phyloP scores from a whole-genome alignment of 768 basidiomycete species.

The Serendipita vermifera region DNA sequence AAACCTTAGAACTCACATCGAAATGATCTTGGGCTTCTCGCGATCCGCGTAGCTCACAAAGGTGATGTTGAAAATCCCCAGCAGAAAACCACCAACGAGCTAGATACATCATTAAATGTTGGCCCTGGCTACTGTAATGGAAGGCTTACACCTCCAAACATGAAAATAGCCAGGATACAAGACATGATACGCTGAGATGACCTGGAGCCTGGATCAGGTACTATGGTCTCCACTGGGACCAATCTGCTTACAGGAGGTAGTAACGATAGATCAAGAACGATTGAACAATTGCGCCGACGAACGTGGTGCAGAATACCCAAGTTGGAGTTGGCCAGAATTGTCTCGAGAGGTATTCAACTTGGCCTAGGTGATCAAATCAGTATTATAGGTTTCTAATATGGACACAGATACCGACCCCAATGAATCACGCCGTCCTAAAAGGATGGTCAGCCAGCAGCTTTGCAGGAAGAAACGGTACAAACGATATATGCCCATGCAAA shows the following conservation, averaged over 20 bases:
- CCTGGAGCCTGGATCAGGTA: background rate
- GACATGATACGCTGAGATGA: background rate
- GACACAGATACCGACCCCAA: background rate
- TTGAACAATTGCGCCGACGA: background rate
- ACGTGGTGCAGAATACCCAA: background rate
- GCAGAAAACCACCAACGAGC: background rate
- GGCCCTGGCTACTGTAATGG: background rate
- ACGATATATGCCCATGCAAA: background rate
- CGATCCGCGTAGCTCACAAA: background rate
- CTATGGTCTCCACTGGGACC: background rate
- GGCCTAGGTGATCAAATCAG: background rate
- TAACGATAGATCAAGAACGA: background rate
- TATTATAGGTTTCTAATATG: too few relatives aligned
- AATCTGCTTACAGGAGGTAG: background rate
- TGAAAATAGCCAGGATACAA: background rate
- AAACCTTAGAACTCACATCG: background rate
- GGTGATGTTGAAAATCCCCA: background rate
- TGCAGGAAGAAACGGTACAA: background rate
- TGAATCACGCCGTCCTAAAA: background rate
- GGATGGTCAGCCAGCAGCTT: background rate
- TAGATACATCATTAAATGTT: background rate
- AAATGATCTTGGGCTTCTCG: background rate
- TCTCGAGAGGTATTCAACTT: background rate
- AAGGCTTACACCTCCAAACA: background rate
- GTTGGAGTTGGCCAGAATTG: conserved; percentile 7